Conservation (phyloP, 129 eudicot species). For the Centella asiatica region DNA sequence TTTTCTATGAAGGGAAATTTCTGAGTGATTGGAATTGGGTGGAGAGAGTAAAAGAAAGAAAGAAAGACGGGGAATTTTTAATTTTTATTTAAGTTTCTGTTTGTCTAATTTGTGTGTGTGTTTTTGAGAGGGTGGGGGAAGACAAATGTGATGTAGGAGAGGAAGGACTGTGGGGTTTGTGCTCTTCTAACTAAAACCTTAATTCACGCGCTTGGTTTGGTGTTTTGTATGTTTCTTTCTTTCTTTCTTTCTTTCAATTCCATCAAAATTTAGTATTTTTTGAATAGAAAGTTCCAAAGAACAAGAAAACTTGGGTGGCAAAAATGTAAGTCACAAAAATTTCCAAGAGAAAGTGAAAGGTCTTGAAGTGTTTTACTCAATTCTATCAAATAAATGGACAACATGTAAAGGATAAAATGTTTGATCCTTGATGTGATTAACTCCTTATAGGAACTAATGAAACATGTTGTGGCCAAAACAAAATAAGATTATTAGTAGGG, state of each 20-base stretch:
- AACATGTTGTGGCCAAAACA: not conserved
- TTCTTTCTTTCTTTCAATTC: not conserved
- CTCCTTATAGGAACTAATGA: not conserved
- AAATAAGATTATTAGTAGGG: too few species aligned
- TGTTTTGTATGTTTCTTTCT: not conserved
- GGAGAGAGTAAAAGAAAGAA: conserved; percentile 8
- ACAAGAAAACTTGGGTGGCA: not conserved
- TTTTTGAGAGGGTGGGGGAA: conserved; percentile 5
- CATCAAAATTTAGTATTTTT: not conserved
- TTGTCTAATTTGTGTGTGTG: not conserved
- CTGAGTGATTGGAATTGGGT: conserved; percentile 22
- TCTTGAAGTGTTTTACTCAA: not conserved
- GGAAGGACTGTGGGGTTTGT: conserved; percentile 11
- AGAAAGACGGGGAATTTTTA: not conserved
- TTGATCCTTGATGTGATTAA: not conserved
- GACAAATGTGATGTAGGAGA: conserved; percentile 1
- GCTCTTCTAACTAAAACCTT: not conserved
- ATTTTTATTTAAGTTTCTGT: too few species aligned
- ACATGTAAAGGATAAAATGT: not conserved
- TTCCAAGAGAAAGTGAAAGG: not conserved
- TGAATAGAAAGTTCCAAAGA: not conserved
- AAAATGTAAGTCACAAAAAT: too few species aligned
- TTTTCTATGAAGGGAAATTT: conserved; percentile 10
- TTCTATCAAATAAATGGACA: not conserved
- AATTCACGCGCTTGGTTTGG: conserved; percentile 15